These are phyloP conservation scores for Phialemonium atrogriseum DNA, from an alignment of 2,329 filamentous ascomycete species.

Conservation along the genomic window DNA sequence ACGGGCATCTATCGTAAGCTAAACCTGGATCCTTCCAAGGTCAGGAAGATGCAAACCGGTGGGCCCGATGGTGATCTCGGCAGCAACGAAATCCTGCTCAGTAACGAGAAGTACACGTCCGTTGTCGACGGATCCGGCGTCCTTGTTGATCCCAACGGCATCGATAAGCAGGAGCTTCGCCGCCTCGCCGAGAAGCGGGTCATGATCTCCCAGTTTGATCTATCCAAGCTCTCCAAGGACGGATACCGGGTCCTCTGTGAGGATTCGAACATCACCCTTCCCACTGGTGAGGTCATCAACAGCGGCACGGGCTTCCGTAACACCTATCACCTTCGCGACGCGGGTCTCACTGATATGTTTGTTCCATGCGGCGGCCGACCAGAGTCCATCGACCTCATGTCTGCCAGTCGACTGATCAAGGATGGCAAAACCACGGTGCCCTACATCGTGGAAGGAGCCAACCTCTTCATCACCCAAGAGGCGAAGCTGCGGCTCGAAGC, in stretches of 20 bases:
- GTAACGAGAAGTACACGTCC: slow-evolving; percentile 90
- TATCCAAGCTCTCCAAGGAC: slow-evolving; percentile 73
- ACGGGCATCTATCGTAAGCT: slow-evolving; percentile 96
- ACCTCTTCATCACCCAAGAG: slow-evolving; percentile 97
- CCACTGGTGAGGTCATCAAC: slow-evolving; percentile 74
- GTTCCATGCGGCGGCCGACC: slow-evolving; percentile 95
- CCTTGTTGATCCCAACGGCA: slow-evolving; percentile 82
- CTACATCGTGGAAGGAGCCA: slow-evolving; percentile 96
- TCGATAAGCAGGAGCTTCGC: slow-evolving; percentile 74
- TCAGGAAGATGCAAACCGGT: slow-evolving; percentile 94
- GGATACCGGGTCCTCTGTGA: slow-evolving; percentile 92
- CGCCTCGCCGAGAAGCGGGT: slow-evolving; percentile 77
- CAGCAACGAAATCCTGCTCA: slow-evolving; percentile 93
- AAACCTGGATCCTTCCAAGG: slow-evolving; percentile 73
- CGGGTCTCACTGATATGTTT: slow-evolving; percentile 73
- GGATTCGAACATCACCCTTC: slow-evolving; percentile 80
- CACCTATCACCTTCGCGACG: slow-evolving; percentile 84
- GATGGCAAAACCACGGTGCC: slow-evolving; percentile 82
- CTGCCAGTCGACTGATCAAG: slow-evolving; percentile 78
- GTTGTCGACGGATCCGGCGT: slow-evolving; percentile 97
- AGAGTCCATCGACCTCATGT: slow-evolving; percentile 89
- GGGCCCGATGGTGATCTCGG: slow-evolving; percentile 94
- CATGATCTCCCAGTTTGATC: slow-evolving; percentile 86
- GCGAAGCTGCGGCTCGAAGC: slow-evolving; percentile 91
- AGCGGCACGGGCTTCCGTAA: slow-evolving; percentile 97